Conservation (phyloP, 1,284 basidiomycete species). For the Chalciporus piperatoides region DNA sequence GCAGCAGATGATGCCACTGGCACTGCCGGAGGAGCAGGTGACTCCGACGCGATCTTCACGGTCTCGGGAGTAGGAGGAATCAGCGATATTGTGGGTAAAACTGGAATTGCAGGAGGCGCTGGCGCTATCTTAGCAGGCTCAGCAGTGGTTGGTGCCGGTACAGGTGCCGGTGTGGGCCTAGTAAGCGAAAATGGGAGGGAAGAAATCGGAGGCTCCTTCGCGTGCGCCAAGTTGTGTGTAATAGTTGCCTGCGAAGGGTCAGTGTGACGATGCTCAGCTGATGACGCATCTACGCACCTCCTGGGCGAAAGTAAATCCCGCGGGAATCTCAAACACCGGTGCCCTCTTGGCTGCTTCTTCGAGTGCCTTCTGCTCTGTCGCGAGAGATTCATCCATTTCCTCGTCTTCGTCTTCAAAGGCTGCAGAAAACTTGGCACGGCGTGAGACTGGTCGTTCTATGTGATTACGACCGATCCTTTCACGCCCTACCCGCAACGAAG, state of each 20-base stretch:
- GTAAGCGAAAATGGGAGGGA: slow-evolving; percentile 64
- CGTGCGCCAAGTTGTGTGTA: slow-evolving; percentile 37
- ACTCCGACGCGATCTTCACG: slow-evolving; percentile 18
- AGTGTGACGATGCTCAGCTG: slow-evolving; percentile 1
- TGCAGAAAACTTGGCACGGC: slow-evolving; percentile 58
- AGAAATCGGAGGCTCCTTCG: slow-evolving; percentile 62
- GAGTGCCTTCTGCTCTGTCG: slow-evolving; percentile 41
- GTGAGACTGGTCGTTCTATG: slow-evolving; percentile 45
- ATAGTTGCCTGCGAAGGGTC: slow-evolving; percentile 30
- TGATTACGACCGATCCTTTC: slow-evolving; percentile 51
- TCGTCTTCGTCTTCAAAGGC: slow-evolving; percentile 59
- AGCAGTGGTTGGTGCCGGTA: slow-evolving; percentile 2
- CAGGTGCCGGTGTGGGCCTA: slow-evolving; percentile 29
- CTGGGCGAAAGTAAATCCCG: slow-evolving; percentile 64
- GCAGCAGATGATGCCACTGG: slow-evolving; percentile 4
- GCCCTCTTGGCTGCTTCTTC: slow-evolving; percentile 52
- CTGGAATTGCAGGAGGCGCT: slow-evolving; percentile 5
- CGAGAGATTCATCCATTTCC: slow-evolving; percentile 42
- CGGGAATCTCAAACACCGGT: slow-evolving; percentile 57
- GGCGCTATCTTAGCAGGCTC: slow-evolving; percentile 5
- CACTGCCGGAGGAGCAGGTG: slow-evolving; percentile 14
- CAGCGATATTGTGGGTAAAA: slow-evolving; percentile 25
- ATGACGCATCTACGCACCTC: slow-evolving; percentile 42
- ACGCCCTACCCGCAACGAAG: slow-evolving; percentile 65
- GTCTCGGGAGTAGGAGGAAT: slow-evolving; percentile 31